Conservation (phyloP, 2,329 filamentous ascomycete species). For the Cordyceps militaris region DNA sequence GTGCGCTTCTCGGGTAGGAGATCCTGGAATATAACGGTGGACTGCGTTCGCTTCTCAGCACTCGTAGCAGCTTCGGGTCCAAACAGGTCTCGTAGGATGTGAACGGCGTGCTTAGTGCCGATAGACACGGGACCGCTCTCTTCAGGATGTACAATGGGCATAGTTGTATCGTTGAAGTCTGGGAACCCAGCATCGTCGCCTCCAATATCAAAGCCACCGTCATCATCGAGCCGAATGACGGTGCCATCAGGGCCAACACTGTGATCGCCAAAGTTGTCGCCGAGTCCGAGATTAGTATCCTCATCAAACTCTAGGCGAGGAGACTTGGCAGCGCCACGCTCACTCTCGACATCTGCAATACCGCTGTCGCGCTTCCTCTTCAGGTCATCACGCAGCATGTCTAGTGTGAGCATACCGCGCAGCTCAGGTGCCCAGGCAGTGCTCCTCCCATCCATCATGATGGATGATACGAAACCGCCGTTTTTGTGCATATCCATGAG, state of each 20-base stretch:
- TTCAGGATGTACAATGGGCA: slow-evolving; percentile 68
- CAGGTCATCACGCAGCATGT: slow-evolving; percentile 70
- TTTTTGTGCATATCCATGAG: slow-evolving; percentile 88
- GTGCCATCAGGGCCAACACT: slow-evolving; percentile 54
- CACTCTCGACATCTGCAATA: slow-evolving; percentile 69
- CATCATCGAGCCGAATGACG: slow-evolving; percentile 31
- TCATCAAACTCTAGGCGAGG: slow-evolving; percentile 63
- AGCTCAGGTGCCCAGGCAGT: slow-evolving; percentile 87
- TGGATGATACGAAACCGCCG: slow-evolving; percentile 80
- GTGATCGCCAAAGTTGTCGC: slow-evolving; percentile 45
- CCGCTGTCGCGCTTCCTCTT: slow-evolving; percentile 93
- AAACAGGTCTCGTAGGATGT: slow-evolving; percentile 84
- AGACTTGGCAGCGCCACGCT: slow-evolving; percentile 57
- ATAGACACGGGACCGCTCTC: slow-evolving; percentile 83
- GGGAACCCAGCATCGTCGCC: slow-evolving; percentile 45
- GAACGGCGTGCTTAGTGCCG: slow-evolving; percentile 91
- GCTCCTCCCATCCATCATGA: slow-evolving; percentile 74
- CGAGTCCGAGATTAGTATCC: slow-evolving; percentile 48
- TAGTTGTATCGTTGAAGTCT: slow-evolving; percentile 69
- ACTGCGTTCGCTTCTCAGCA: slow-evolving; percentile 66
- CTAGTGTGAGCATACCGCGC: slow-evolving; percentile 82
- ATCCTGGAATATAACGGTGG: slow-evolving; percentile 80
- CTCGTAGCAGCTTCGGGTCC: slow-evolving; percentile 63
- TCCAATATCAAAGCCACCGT: slow-evolving; percentile 44
- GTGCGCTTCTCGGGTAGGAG: slow-evolving; percentile 77